Percentiles rank a stretch among this genome's conserved stretches.
Conservation (phyloP, 192 early-diverging fungal genomes). For the Linnemannia elongata region DNA sequence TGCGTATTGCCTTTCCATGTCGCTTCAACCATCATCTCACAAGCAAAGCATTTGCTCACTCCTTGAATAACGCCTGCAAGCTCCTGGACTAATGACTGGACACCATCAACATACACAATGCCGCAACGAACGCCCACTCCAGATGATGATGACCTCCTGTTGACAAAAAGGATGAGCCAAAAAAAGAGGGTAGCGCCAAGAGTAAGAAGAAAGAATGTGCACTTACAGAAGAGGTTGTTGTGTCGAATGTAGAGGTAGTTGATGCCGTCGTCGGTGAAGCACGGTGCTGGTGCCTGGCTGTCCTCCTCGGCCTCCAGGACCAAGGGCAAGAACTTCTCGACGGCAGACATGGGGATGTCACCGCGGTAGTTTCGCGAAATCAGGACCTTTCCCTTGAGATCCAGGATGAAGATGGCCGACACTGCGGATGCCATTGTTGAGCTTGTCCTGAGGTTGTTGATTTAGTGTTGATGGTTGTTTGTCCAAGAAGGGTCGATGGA, state of each 20-base stretch:
- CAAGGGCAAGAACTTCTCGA: conserved; percentile 98
- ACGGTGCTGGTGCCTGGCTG: conserved; percentile 87
- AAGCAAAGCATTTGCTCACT: not conserved
- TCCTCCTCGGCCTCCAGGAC: conserved; percentile 95
- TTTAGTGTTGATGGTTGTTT: not conserved
- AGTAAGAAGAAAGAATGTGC: too few relatives aligned
- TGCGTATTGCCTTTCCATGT: not conserved
- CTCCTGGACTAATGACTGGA: not conserved
- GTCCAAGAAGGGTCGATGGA: not conserved
- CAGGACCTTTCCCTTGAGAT: conserved; percentile 99
- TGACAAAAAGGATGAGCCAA: not conserved
- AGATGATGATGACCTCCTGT: conserved; percentile 4
- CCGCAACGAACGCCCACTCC: not conserved
- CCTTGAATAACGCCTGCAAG: not conserved
- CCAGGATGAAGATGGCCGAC: conserved; percentile 91
- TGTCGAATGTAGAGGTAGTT: conserved; percentile 95
- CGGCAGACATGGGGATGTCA: conserved; percentile 95
- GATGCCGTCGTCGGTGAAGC: conserved; percentile 96
- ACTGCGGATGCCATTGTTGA: conserved; percentile 50
- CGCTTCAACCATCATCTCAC: not conserved
- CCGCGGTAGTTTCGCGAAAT: conserved; percentile 98
- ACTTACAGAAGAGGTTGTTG: conserved; percentile 94
- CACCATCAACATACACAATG: not conserved
- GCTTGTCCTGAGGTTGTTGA: not conserved
- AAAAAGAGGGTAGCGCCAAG: not conserved